Conservation (phyloP, 768 basidiomycete species). For the Udeniomyces megalosporus region DNA sequence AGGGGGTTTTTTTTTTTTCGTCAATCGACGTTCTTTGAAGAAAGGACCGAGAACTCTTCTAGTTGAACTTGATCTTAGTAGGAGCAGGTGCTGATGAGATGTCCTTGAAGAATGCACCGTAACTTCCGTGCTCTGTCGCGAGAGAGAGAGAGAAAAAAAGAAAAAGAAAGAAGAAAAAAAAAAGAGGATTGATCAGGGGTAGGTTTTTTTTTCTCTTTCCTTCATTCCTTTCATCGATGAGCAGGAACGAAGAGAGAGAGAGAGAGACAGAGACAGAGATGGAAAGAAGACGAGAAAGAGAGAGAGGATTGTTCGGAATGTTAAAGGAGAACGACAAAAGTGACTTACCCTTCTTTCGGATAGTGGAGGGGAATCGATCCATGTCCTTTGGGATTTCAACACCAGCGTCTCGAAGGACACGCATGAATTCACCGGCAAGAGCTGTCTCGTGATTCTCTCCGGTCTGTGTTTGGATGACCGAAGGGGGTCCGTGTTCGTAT, state of each 20-base stretch:
- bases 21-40: no score
- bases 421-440: constrained; percentile 81
- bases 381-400: constrained; percentile 50
- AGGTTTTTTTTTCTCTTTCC: no score
- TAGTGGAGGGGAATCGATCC: constrained; percentile 82
- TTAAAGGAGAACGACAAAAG: background rate
- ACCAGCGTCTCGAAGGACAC: constrained; percentile 74
- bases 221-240: no score
- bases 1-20: no score
- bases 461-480: no score
- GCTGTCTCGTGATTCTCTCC: constrained; percentile 71
- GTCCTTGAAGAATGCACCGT: constrained; percentile 44
- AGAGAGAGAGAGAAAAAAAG: background rate
- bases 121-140: constrained; percentile 51
- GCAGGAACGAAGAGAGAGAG: no score
- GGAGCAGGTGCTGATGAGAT: constrained; percentile 31
- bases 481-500: no score
- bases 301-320: background rate
- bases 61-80: constrained; percentile 37
- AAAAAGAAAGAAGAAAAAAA: background rate
- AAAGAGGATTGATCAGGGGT: no score
- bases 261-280: background rate
- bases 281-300: background rate
- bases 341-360: constrained; percentile 62
- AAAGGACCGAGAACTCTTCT: constrained; percentile 5